A percentile compares a stretch with the other conserved stretches of the same genome.
phyloP scores from a whole-genome alignment of 257 asterid species.

The Craterostigma plantagineum region DNA sequence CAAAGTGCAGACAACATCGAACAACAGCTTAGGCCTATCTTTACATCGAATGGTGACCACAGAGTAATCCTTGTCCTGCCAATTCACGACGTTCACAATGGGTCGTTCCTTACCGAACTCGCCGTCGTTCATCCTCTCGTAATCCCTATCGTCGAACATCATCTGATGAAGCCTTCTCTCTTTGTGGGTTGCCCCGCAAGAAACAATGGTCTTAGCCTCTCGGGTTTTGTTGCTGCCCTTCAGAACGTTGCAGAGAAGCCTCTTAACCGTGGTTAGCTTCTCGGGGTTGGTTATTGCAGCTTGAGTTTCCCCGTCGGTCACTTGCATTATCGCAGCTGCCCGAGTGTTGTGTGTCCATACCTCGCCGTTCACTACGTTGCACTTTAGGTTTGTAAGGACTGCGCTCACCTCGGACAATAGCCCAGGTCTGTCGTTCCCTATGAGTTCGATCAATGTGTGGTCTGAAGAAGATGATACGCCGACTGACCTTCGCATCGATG shows the following conservation, averaged over 20 bases:
- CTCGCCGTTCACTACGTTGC: conserved; percentile 86
- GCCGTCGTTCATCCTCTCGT: conserved; percentile 32
- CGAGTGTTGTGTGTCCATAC: conserved; percentile 99
- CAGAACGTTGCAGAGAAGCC: conserved; percentile 56
- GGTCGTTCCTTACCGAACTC: conserved; percentile 42
- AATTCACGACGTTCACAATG: conserved; percentile 58
- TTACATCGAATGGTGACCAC: conserved; percentile 74
- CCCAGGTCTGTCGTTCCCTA: conserved; percentile 89
- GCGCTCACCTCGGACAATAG: conserved; percentile 97
- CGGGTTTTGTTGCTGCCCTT: conserved; percentile 60
- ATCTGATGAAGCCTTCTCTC: conserved; percentile 89
- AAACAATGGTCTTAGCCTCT: conserved; percentile 67
- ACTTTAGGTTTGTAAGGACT: conserved; percentile 69
- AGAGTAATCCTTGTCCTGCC: conserved; percentile 82
- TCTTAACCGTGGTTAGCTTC: conserved; percentile 39
- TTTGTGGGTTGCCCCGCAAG: conserved; percentile 48
- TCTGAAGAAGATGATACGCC: conserved; percentile 48
- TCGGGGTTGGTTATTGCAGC: conserved; percentile 51
- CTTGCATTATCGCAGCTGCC: conserved; percentile 93
- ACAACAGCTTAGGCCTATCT: conserved; percentile 88
- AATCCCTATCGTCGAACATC: conserved; percentile 94
- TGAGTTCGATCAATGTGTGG: conserved; percentile 83
- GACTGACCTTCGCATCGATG: conserved; percentile 81
- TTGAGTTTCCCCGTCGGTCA: conserved; percentile 53
- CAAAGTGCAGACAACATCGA: conserved; percentile 74